Percentiles rank a stretch among this genome's conserved stretches.
These are phyloP conservation scores for Penicillium sclerotiorum DNA, from an alignment of 2,329 filamentous ascomycete species.

Conservation along the genomic window DNA sequence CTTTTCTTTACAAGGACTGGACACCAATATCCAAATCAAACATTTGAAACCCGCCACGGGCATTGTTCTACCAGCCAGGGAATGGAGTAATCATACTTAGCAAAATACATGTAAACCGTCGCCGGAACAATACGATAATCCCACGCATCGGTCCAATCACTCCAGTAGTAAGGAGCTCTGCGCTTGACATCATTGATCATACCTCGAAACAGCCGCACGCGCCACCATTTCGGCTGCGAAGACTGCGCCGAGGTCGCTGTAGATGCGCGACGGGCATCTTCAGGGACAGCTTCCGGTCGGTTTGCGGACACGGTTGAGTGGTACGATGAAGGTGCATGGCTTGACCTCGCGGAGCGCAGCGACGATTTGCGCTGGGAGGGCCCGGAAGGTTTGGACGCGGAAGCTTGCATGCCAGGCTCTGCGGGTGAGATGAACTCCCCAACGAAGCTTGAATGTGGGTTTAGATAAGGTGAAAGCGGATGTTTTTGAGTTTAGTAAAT, in stretches of 20 bases:
- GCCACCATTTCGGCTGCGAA: slow-evolving; percentile 66
- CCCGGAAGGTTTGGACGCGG: slow-evolving; percentile 29
- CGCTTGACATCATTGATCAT: slow-evolving; percentile 78
- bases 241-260: slow-evolving; percentile 15
- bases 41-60: no score
- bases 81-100: slow-evolving; percentile 64
- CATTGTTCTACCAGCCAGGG: no score
- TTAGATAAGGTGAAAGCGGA: no score
- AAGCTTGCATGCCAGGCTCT: slow-evolving; percentile 31
- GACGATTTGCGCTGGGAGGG: slow-evolving; percentile 27
- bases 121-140: slow-evolving; percentile 86
- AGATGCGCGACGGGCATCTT: slow-evolving; percentile 14
- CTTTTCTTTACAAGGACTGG: no score
- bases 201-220: slow-evolving; percentile 71
- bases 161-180: slow-evolving; percentile 74
- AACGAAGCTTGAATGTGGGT: slow-evolving; percentile 16
- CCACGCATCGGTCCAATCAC: slow-evolving; percentile 86
- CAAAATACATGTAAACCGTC: slow-evolving; percentile 93
- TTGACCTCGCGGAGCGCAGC: slow-evolving; percentile 18
- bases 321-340: slow-evolving; percentile 12
- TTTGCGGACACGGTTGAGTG: slow-evolving; percentile 13
- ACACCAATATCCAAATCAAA: no score
- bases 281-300: slow-evolving; percentile 5
- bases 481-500: no score
- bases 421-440: slow-evolving; percentile 28